Conservation (phyloP, 2,329 filamentous ascomycete species). For the Nectriaceae sp. region DNA sequence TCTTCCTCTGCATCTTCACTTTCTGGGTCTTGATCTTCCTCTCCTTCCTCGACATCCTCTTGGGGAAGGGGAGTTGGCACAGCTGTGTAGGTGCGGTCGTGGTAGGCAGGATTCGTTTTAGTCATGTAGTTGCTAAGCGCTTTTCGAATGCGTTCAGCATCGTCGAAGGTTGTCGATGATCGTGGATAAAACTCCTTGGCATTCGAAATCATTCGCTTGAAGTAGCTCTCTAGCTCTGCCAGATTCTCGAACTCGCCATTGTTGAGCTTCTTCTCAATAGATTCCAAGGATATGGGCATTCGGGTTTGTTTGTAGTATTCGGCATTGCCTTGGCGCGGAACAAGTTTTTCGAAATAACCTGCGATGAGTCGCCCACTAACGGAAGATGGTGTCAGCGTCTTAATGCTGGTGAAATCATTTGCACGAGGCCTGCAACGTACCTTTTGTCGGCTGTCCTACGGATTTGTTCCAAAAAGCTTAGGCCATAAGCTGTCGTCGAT, state of each 20-base stretch:
- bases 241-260: constrained; percentile 69
- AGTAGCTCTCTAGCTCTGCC: constrained; percentile 76
- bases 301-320: constrained; percentile 78
- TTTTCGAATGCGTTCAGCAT: constrained; percentile 85
- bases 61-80: constrained; percentile 71
- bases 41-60: constrained; percentile 32
- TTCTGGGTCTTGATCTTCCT: constrained; percentile 32
- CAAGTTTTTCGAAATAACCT: constrained; percentile 73
- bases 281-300: constrained; percentile 77
- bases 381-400: constrained; percentile 18
- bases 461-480: constrained; percentile 74
- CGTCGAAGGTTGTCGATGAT: constrained; percentile 71
- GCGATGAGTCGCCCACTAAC: constrained; percentile 72
- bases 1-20: constrained; percentile 34
- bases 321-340: constrained; percentile 62
- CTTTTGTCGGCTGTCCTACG: constrained; percentile 79
- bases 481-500: constrained; percentile 70
- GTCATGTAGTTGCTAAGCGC: constrained; percentile 87
- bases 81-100: constrained; percentile 65
- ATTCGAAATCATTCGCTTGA: constrained; percentile 86
- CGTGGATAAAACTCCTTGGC: constrained; percentile 83
- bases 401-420: constrained; percentile 5
- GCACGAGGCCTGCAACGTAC: constrained; percentile 50
- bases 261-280: constrained; percentile 74
- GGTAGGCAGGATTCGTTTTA: constrained; percentile 82